phyloP scores from a whole-genome alignment of 2,329 filamentous ascomycete genomes.

The Alternaria ventricosa region DNA sequence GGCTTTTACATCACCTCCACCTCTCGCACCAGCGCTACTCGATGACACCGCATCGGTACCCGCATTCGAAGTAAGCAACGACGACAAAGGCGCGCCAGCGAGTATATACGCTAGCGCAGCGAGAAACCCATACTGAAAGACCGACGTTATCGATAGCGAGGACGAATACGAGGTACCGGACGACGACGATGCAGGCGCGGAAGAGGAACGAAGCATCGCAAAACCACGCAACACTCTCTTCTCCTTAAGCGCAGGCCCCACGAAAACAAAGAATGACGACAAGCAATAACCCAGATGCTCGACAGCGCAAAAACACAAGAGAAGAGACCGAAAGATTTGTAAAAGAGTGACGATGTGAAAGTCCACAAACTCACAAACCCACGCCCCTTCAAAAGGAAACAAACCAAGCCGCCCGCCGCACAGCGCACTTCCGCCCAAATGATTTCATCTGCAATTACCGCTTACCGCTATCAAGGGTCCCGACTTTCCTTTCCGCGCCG shows the following conservation, averaged over 20 bases:
- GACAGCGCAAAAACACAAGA: not conserved
- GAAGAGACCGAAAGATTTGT: not conserved
- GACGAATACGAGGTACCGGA: constrained; percentile 1
- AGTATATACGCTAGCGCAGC: constrained; percentile 41
- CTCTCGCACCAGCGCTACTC: not conserved
- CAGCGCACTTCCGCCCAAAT: not conserved
- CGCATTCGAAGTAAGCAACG: not conserved
- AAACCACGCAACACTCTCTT: not conserved
- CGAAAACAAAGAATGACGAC: not conserved
- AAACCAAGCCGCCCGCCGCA: not conserved
- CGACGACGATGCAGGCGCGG: constrained; percentile 5
- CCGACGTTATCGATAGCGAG: constrained; percentile 24
- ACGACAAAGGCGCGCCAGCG: constrained; percentile 44
- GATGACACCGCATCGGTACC: not conserved
- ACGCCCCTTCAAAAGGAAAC: not conserved
- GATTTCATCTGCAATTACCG: not conserved
- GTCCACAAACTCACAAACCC: not conserved
- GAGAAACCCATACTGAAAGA: constrained; percentile 42
- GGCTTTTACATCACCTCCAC: constrained; percentile 19
- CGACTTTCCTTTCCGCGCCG: not conserved
- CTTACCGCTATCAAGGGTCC: not conserved
- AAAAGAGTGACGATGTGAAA: not conserved
- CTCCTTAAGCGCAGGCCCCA: not conserved
- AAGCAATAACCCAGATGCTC: not conserved
- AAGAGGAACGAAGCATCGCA: constrained; percentile 4